These are phyloP conservation scores for Coemansia erecta DNA, from an alignment of 192 early-diverging fungal genomes.

Conservation along the genomic window DNA sequence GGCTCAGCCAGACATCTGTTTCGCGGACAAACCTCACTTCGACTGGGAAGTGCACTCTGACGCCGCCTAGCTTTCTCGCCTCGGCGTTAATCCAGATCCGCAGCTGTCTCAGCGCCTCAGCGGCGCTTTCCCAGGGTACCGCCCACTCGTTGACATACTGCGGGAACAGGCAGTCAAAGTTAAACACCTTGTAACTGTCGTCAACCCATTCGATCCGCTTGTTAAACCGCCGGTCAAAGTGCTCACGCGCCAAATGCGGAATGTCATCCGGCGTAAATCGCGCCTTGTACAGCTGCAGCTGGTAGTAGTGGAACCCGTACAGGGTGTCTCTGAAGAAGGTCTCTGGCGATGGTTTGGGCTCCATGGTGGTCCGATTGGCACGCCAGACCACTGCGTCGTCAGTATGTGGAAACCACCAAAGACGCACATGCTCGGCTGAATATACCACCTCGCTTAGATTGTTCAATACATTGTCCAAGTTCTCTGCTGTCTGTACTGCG, in stretches of 20 bases:
- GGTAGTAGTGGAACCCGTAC: slow-evolving; percentile 45
- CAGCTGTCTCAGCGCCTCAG: slow-evolving; percentile 57
- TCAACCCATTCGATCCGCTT: slow-evolving; percentile 56
- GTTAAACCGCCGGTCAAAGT: slow-evolving; percentile 57
- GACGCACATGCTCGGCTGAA: slow-evolving; percentile 71
- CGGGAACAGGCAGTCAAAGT: slow-evolving; percentile 67
- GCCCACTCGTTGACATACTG: slow-evolving; percentile 80
- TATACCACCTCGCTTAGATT: slow-evolving; percentile 53
- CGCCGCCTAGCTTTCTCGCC: slow-evolving; percentile 24
- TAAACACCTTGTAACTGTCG: slow-evolving; percentile 63
- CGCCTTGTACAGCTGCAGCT: slow-evolving; percentile 59
- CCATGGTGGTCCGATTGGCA: slow-evolving; percentile 58
- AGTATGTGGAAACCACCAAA: slow-evolving; percentile 79
- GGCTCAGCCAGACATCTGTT: slow-evolving; percentile 67
- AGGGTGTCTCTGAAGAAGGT: slow-evolving; percentile 28
- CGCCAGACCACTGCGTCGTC: slow-evolving; percentile 68
- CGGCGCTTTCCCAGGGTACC: slow-evolving; percentile 59
- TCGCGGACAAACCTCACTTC: slow-evolving; percentile 62
- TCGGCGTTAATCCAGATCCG: slow-evolving; percentile 55
- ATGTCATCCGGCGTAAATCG: slow-evolving; percentile 53
- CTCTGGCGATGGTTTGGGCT: slow-evolving; percentile 7
- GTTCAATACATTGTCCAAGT: slow-evolving; percentile 56
- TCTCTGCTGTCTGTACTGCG: slow-evolving; percentile 62
- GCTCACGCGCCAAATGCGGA: slow-evolving; percentile 53
- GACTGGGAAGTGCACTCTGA: slow-evolving; percentile 70